A percentile compares a stretch with the other conserved stretches of the same genome.
These are phyloP conservation scores for Candolleomyces aberdarensis DNA, from an alignment of 768 basidiomycete genomes.

Conservation along the genomic window DNA sequence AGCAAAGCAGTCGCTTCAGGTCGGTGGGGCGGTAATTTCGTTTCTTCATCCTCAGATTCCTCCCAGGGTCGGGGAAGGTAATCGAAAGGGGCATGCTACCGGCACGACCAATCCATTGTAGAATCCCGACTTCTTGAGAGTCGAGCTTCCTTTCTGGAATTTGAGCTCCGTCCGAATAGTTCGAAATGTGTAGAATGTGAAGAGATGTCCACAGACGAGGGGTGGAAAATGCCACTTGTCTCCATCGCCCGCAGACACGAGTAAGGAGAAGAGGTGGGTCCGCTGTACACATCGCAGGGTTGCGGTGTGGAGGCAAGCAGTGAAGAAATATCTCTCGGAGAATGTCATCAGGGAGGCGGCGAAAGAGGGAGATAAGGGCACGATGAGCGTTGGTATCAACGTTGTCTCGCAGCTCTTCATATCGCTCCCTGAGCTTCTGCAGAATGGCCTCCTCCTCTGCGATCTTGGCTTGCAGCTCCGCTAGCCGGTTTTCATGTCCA, in stretches of 20 bases:
- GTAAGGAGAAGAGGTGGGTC: slow-evolving; percentile 8
- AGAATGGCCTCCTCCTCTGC: not conserved
- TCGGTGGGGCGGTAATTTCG: not conserved
- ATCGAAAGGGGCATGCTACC: not conserved
- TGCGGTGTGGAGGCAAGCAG: slow-evolving; percentile 5
- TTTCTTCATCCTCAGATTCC: not conserved
- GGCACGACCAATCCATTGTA: not conserved
- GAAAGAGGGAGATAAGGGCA: not conserved
- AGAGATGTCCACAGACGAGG: slow-evolving; percentile 9
- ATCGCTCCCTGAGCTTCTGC: not conserved
- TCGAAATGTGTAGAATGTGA: slow-evolving; percentile 6
- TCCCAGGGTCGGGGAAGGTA: not conserved
- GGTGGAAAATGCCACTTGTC: not conserved
- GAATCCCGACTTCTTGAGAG: not conserved
- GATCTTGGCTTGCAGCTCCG: not conserved
- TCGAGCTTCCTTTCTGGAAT: not conserved
- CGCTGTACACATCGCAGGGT: slow-evolving; percentile 1
- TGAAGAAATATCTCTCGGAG: slow-evolving; percentile 10
- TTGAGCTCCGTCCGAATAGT: not conserved
- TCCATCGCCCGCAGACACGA: slow-evolving; percentile 8
- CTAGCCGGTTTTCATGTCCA: not conserved
- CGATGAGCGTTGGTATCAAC: not conserved
- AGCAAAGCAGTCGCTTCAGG: not conserved
- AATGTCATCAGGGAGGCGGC: slow-evolving; percentile 2
- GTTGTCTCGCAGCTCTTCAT: not conserved